Conservation (phyloP, 345 rosid species). For the Citrus australasica region DNA sequence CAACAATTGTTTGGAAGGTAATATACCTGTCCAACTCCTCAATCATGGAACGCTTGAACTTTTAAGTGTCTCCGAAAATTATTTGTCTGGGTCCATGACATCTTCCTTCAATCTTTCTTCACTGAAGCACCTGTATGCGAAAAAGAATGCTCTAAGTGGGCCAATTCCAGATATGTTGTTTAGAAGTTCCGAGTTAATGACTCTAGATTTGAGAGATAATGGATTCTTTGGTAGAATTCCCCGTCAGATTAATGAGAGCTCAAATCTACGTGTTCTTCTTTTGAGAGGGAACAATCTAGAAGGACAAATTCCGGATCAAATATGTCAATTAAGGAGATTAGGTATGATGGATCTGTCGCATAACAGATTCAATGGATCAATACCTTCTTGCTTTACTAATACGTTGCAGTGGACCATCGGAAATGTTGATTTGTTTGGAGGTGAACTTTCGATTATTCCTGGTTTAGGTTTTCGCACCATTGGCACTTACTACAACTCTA, state of each 20-base stretch:
- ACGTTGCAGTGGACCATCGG: no score
- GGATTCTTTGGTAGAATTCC: neutral
- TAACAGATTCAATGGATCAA: no score
- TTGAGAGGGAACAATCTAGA: neutral
- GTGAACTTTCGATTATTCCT: fast-evolving
- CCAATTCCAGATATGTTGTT: neutral
- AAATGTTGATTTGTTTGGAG: no score
- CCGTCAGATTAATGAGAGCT: fast-evolving
- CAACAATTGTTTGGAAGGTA: neutral
- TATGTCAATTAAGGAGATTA: neutral
- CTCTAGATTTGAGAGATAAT: neutral
- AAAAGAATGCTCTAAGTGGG: neutral
- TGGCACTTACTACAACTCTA: no score
- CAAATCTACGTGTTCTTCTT: neutral
- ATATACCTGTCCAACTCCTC: neutral
- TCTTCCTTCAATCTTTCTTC: neutral
- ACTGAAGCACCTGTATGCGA: neutral
- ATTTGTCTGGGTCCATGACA: neutral
- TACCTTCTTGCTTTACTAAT: no score
- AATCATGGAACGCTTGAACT: neutral
- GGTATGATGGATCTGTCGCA: no score
- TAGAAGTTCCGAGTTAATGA: neutral
- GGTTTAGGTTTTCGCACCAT: no score
- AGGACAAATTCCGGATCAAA: neutral
- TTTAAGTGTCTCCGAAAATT: neutral